Evolutionary conservation across 1,284 basidiomycete species (phyloP), one percentile per base, ranked within the genome.

Genomic region (Megacollybia platyphylla): DNA sequence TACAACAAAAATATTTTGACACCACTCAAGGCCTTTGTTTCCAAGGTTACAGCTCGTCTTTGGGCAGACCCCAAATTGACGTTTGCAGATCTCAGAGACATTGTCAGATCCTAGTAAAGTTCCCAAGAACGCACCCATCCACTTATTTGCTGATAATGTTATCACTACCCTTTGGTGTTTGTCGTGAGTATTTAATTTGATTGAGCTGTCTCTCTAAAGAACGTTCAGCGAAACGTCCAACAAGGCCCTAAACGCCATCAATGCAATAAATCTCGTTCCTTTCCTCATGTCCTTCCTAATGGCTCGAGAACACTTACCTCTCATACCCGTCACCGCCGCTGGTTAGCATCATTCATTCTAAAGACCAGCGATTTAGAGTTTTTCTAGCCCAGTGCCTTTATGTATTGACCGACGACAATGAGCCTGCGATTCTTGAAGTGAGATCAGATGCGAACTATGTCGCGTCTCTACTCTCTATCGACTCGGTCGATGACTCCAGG

Each of bases 111-210:
- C 76, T 51, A 62, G 89, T 7, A 69, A 71, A 11, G 65, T 68
- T 34, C 67, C 76, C 4, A 74, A 72, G 56, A 64, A 65, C 17
- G 68, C 78, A 1, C 65, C 79, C 32, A 78, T 90, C 4, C 89
- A 88, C 54, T 79, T 85, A 48, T 83, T 94, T 54, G 76, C 88
- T 2, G 91, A 96, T 52, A 94, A 91, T 59, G 75, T 93, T 24
- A 84, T 94, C 49, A 90, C 87, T 7, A 76, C 87, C 17, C 60
- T 97, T 26, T 96, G 92, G 92, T 91, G 88, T 62, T 70, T 97
- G 46, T 87, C 87, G 88, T 91, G 63, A 74, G 87, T 70, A 15
- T 4, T 7, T 44, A 41, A 7, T 27, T 10, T 40, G 17, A 10
- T 26, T 5, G 32, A 35, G 28, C 42, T 34, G 20, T 35, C n/a